Conservation (phyloP, 305 asterid species). For the Solanum aculeatissimum region DNA sequence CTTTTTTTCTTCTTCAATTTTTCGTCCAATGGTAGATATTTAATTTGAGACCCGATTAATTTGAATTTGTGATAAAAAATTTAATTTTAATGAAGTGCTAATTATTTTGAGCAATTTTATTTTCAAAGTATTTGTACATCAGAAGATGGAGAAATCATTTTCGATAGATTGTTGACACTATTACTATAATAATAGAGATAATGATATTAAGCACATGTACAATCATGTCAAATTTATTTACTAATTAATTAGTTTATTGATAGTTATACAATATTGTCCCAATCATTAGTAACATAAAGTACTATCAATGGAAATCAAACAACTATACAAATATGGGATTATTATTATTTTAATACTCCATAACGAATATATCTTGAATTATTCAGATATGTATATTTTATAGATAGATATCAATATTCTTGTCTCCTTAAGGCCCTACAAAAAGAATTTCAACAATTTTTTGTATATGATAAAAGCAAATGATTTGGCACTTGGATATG, state of each 20-base stretch:
- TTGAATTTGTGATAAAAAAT: neutral
- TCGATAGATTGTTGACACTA: neutral
- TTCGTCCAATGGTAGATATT: neutral
- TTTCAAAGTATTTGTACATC: too few species aligned
- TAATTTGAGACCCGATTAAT: neutral
- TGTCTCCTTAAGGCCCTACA: neutral
- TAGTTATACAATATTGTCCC: neutral
- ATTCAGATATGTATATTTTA: neutral
- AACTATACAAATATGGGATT: neutral
- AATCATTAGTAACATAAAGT: neutral
- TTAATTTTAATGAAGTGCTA: neutral
- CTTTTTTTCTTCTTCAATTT: neutral
- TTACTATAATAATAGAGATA: neutral
- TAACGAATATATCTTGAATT: neutral
- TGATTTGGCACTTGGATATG: neutral
- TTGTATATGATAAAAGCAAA: neutral
- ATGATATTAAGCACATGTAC: neutral
- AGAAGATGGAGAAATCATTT: accelerated
- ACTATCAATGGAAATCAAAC: neutral
- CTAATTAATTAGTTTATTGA: neutral
- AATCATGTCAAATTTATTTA: neutral
- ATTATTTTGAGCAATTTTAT: too few species aligned
- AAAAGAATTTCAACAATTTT: neutral
- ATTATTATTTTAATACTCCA: neutral
- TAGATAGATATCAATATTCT: neutral